Evolutionary conservation across 108 stramenopile species (phyloP).

Genomic region (Aurantiochytrium sp.): DNA sequence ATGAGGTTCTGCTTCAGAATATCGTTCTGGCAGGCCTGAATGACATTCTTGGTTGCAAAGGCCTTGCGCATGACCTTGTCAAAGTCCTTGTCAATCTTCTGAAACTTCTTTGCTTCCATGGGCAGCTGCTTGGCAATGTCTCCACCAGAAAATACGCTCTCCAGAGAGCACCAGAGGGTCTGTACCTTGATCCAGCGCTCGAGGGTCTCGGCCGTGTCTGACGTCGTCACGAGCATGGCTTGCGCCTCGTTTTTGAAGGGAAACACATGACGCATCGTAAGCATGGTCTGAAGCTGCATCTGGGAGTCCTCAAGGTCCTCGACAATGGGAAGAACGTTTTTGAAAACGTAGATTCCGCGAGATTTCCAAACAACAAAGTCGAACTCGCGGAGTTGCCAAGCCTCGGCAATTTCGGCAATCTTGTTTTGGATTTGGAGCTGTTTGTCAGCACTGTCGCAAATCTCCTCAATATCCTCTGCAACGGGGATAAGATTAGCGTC

Average conservation of each 20-base stretch:
- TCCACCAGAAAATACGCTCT: conserved; percentile 78
- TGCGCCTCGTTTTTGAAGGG: conserved; percentile 72
- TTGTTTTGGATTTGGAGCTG: conserved; percentile 71
- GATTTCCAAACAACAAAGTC: conserved; percentile 72
- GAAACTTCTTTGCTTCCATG: conserved; percentile 79
- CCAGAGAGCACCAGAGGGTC: conserved; percentile 80
- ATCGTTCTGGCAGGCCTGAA: conserved; percentile 68
- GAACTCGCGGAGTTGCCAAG: conserved; percentile 63
- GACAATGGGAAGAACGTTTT: conserved; percentile 67
- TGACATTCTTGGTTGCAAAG: conserved; percentile 62
- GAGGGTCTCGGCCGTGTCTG: conserved; percentile 75
- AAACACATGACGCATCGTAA: conserved; percentile 71
- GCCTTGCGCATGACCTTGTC: conserved; percentile 71
- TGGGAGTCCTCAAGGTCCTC: conserved; percentile 83
- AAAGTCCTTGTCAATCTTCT: conserved; percentile 84
- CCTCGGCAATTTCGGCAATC: conserved; percentile 61
- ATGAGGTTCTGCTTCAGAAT: conserved; percentile 58
- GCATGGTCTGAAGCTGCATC: conserved; percentile 76
- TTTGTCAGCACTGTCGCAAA: conserved; percentile 79
- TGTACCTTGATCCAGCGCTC: conserved; percentile 85
- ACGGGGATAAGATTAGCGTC: conserved; percentile 48
- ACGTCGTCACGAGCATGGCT: conserved; percentile 59
- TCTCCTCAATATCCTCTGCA: conserved; percentile 68
- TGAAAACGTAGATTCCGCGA: conserved; percentile 57
- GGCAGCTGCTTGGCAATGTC: conserved; percentile 86